Evolutionary conservation across 1,284 basidiomycete genomes (phyloP).

Genomic region (Puccinia coronata): DNA sequence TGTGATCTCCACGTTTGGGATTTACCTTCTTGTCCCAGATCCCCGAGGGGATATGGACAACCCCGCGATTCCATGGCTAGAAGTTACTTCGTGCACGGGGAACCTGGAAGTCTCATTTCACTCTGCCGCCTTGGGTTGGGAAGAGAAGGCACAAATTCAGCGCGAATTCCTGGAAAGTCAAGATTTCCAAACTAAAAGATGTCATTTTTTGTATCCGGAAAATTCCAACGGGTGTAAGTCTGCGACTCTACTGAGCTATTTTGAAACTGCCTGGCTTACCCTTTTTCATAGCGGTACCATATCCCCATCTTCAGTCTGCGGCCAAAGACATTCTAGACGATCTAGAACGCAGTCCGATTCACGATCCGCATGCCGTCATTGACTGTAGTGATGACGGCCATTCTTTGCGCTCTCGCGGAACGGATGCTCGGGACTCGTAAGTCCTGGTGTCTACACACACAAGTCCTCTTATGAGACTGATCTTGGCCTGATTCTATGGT

Average conservation of each 20-base stretch:
- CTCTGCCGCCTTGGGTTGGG: conserved; percentile 21
- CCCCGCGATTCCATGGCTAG: conserved; percentile 31
- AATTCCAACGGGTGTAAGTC: background rate
- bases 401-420: conserved; percentile 7
- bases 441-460: background rate
- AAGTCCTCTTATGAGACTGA: background rate
- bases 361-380: conserved; percentile 31
- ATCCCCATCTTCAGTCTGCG: conserved; percentile 4
- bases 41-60: conserved; percentile 16
- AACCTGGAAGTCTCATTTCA: conserved; percentile 19
- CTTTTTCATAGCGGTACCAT: background rate
- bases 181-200: conserved; percentile 24
- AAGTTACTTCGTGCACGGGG: conserved; percentile 29
- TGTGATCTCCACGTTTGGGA: conserved; percentile 10
- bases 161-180: conserved; percentile 27
- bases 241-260: background rate
- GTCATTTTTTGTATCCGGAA: conserved; percentile 28
- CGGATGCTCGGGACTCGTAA: conserved; percentile 13
- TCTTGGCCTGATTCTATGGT: background rate
- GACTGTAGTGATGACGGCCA: conserved; percentile 33
- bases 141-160: conserved; percentile 24
- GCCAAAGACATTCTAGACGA: conserved; percentile 15
- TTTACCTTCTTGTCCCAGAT: conserved; percentile 34
- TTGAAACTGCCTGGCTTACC: background rate
- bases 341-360: conserved; percentile 15